Base-by-base conservation (phyloP, 2,329 filamentous ascomycete species). In the Rhynchosporium graminicola region DNA sequence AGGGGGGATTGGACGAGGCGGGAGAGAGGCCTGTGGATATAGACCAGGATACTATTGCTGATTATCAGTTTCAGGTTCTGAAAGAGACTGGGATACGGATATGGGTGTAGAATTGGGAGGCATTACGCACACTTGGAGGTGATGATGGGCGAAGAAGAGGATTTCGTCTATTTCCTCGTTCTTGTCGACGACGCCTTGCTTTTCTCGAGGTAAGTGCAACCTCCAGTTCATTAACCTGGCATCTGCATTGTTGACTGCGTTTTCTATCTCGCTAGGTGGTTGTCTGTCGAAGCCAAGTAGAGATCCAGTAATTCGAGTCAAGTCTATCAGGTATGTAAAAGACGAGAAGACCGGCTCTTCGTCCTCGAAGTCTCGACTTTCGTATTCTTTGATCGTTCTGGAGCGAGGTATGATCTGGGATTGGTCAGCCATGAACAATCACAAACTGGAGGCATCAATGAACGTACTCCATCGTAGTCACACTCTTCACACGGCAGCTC, bases 401-500 rank as follows among this genome's bases (percentile, higher is more conserved):
- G 77, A 70, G 28, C 67, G 67, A 13, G 76, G 75, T 48, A 79
- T 77, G 26, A 71, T 60, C 72, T 77, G 29, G 6, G 46, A 31
- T 8, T n/a, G 31, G 60, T 70, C 28, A 71, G 62, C 48, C n/a
- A 60, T 13, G 43, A 38, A 13, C 5, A 4, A 20, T 12, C 6
- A 33, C 12, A 5, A 46, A 29, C 29, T 45, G 38, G 13, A 4
- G 33, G 60, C 65, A 13, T 67, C 15, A 47, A 36, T 33, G 36
- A 38, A 68, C 75, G 68, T 70, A 78, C 77, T 62, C 76, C 76
- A 63, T 77, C 73, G 61, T 77, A 79, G 64, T 78, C 73, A 69
- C 71, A 75, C 65, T 78, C 76, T 66, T 78, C 77, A 55, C 75
- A 78, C 0, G 77, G 77, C 20, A 78, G 63, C 46, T 77, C 75